Percentiles rank a stretch among this genome's conserved stretches.
Conservation (phyloP, 2,329 filamentous ascomycete species). For the Colletotrichum nymphaeae region DNA sequence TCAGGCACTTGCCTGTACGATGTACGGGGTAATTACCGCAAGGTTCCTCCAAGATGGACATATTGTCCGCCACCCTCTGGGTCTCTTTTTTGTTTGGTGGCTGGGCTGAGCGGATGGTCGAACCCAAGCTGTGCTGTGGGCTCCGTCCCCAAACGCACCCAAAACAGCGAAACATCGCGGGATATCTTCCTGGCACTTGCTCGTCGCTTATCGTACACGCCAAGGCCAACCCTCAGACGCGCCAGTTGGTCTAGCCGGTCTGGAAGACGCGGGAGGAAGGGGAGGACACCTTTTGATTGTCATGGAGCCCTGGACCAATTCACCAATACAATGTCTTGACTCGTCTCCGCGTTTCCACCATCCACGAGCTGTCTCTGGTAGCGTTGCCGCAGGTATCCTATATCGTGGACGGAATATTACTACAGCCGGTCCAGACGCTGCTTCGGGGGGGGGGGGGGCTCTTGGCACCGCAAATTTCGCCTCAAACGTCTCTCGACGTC, state of each 20-base stretch:
- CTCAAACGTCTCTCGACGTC: background rate
- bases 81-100: constrained; percentile 15
- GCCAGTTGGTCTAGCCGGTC: constrained; percentile 17
- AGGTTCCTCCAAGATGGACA: constrained; percentile 1
- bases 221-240: constrained; percentile 28
- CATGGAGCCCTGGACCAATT: background rate
- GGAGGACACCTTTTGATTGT: background rate
- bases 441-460: background rate
- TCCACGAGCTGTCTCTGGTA: constrained; percentile 6
- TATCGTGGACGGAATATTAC: constrained; percentile 13
- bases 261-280: background rate
- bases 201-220: constrained; percentile 28
- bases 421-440: background rate
- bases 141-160: constrained; percentile 22
- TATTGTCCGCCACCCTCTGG: background rate
- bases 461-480: constrained; percentile 19
- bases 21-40: background rate
- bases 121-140: constrained; percentile 9
- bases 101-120: constrained; percentile 12
- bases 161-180: constrained; percentile 33
- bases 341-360: constrained; percentile 20
- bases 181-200: constrained; percentile 13
- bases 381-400: constrained; percentile 15
- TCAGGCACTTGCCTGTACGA: constrained; percentile 1
- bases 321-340: constrained; percentile 1